Evolutionary conservation across 257 asterid species (phyloP).

Genomic region (Capsicum chinense): DNA sequence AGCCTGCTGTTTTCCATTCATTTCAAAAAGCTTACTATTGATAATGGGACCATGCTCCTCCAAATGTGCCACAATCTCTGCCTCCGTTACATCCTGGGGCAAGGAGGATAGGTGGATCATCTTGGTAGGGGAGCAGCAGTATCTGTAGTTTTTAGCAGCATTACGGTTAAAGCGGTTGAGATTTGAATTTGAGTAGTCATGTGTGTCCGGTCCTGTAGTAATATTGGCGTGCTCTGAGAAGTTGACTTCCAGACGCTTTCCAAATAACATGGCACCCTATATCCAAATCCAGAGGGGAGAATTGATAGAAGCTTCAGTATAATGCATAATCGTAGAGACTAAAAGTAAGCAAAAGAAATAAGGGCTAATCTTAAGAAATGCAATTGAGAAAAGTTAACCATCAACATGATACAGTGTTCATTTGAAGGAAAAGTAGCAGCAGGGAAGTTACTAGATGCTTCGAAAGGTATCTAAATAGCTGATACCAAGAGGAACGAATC

Average conservation of each 20-base stretch:
- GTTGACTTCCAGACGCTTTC: constrained; percentile 92
- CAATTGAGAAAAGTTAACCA: not conserved
- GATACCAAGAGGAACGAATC: constrained; percentile 12
- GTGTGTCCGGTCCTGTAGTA: constrained; percentile 89
- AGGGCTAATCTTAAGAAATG: not conserved
- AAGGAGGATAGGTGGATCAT: constrained; percentile 94
- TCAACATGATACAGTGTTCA: not conserved
- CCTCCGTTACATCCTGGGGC: constrained; percentile 83
- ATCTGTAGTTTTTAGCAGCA: constrained; percentile 92
- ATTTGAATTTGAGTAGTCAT: constrained; percentile 86
- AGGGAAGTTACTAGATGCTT: not conserved
- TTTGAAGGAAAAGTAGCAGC: constrained; percentile 8
- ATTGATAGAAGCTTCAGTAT: not conserved
- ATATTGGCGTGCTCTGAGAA: constrained; percentile 84
- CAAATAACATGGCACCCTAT: constrained; percentile 87
- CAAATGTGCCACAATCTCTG: constrained; percentile 69
- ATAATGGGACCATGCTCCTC: constrained; percentile 84
- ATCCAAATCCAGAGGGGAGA: constrained; percentile 22
- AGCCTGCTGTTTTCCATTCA: constrained; percentile 96
- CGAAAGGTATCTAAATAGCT: constrained; percentile 18
- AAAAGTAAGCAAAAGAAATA: not conserved
- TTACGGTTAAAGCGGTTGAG: constrained; percentile 95
- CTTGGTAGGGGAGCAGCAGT: constrained; percentile 97
- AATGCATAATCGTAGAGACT: not conserved
- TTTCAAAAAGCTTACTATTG: constrained; percentile 78